Percentiles rank a stretch among this genome's conserved stretches.
Conservation (phyloP, 306 rosid species). For the Cicer chorassanicum region DNA sequence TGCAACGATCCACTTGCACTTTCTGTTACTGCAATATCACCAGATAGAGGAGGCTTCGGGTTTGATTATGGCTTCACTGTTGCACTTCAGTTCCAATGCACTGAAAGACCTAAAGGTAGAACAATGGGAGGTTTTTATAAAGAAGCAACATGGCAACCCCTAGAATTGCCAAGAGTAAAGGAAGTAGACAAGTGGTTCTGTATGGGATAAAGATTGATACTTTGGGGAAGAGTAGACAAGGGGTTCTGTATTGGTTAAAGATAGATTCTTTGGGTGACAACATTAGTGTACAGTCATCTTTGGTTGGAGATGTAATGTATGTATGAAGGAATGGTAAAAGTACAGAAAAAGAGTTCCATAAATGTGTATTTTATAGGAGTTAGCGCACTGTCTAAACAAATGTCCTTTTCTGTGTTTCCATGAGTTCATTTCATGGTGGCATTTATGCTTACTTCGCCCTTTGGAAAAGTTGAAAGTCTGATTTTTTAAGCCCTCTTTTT, state of each 20-base stretch:
- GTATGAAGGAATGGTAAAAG: slow-evolving; percentile 56
- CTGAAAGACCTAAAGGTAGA: slow-evolving; percentile 45
- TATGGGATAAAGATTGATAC: slow-evolving; percentile 81
- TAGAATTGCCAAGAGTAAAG: slow-evolving; percentile 42
- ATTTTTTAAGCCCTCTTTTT: slow-evolving; percentile 49
- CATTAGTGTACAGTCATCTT: slow-evolving; percentile 59
- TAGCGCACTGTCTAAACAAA: slow-evolving; percentile 45
- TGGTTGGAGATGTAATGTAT: slow-evolving; percentile 54
- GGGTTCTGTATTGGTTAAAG: slow-evolving; percentile 66
- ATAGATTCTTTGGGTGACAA: slow-evolving; percentile 67
- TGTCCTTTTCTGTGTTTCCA: slow-evolving; percentile 39
- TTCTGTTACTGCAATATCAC: slow-evolving; percentile 34
- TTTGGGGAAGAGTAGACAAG: slow-evolving; percentile 51
- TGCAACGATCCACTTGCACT: slow-evolving; percentile 53
- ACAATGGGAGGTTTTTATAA: slow-evolving; percentile 46
- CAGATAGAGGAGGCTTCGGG: slow-evolving; percentile 18
- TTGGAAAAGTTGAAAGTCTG: slow-evolving; percentile 60
- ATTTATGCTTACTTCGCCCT: slow-evolving; percentile 87
- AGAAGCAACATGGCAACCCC: slow-evolving; percentile 35
- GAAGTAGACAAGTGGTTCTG: slow-evolving; percentile 51
- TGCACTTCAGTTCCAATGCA: slow-evolving; percentile 40
- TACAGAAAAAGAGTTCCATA: slow-evolving; percentile 38
- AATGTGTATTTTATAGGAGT: slow-evolving; percentile 58
- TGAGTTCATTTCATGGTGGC: slow-evolving; percentile 54
- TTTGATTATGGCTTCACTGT: background rate